A percentile compares a stretch with the other conserved stretches of the same genome.
These are phyloP conservation scores for Syncephalastrum racemosum DNA, from an alignment of 371 early-diverging fungal species.

Conservation along the genomic window DNA sequence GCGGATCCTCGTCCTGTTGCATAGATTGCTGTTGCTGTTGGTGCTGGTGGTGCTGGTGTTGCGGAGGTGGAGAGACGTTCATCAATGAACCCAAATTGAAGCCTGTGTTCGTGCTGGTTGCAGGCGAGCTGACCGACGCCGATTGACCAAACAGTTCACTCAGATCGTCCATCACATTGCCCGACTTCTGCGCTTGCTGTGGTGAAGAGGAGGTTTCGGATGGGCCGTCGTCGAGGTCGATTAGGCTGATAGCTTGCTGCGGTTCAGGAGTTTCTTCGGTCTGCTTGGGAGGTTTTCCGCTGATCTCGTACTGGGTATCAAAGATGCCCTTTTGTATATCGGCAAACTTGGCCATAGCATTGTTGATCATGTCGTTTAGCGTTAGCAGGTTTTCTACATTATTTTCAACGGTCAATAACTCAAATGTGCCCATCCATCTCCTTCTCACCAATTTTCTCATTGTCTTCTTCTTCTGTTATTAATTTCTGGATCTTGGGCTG, in stretches of 20 bases:
- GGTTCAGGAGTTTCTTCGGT: conserved; percentile 23
- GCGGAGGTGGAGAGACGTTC: conserved; percentile 20
- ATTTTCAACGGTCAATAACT: no score
- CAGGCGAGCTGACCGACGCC: conserved; percentile 11
- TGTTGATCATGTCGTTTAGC: conserved; percentile 87
- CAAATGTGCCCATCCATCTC: neutral
- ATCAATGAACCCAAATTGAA: no score
- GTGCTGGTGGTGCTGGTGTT: conserved; percentile 14
- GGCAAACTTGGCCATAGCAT: conserved; percentile 71
- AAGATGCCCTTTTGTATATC: conserved; percentile 65
- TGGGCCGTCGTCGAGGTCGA: conserved; percentile 62
- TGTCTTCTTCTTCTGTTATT: conserved; percentile 43
- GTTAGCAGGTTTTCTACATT: conserved; percentile 63
- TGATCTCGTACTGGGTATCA: conserved; percentile 47
- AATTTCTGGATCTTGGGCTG: conserved; percentile 80
- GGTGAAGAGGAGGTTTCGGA: conserved; percentile 5
- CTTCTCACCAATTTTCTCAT: conserved; percentile 28
- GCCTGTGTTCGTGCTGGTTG: neutral
- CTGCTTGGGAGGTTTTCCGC: conserved; percentile 36
- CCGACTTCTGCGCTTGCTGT: conserved; percentile 10
- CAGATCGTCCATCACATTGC: conserved; percentile 28
- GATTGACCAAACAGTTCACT: conserved; percentile 45
- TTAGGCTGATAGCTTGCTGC: conserved; percentile 52
- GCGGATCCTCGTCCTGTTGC: conserved; percentile 15
- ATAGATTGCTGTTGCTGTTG: conserved; percentile 12